These are phyloP conservation scores for Aspergillus diversus DNA, from an alignment of 495 filamentous ascomycete genomes.

Conservation along the genomic window DNA sequence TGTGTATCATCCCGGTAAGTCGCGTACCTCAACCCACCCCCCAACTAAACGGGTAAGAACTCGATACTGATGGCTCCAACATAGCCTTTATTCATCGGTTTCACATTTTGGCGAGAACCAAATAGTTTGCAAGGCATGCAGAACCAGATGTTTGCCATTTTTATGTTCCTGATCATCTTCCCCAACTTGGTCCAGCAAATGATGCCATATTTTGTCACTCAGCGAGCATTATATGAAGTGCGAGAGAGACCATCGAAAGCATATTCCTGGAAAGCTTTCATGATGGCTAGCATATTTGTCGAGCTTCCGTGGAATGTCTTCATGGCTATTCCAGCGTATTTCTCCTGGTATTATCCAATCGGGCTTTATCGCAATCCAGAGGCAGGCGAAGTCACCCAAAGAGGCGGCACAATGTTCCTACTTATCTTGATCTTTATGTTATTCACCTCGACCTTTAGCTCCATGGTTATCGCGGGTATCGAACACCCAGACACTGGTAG, in stretches of 20 bases:
- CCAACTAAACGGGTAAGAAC: neutral
- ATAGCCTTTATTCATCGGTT: constrained; percentile 82
- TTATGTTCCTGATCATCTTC: constrained; percentile 80
- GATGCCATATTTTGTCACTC: constrained; percentile 81
- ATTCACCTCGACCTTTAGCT: constrained; percentile 56
- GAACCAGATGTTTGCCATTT: constrained; percentile 86
- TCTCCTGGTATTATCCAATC: constrained; percentile 82
- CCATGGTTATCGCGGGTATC: constrained; percentile 69
- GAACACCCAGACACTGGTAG: constrained; percentile 67
- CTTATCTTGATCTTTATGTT: constrained; percentile 52
- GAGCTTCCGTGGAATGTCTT: constrained; percentile 78
- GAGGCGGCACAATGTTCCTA: constrained; percentile 69
- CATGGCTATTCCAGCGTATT: constrained; percentile 68
- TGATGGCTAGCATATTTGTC: constrained; percentile 74
- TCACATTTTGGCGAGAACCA: constrained; percentile 78
- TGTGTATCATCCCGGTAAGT: constrained; percentile 48
- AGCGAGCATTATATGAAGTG: constrained; percentile 80
- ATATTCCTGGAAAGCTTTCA: constrained; percentile 83
- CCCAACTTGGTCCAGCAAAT: constrained; percentile 77
- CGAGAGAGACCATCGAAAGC: constrained; percentile 84
- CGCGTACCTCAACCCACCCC: neutral
- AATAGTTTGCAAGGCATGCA: constrained; percentile 78
- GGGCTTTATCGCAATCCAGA: constrained; percentile 72
- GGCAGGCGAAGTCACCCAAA: constrained; percentile 57
- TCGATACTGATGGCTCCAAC: constrained; percentile 35